These are phyloP conservation scores for Aspergillus pseudonomiae DNA, from an alignment of 2,329 filamentous ascomycete species.

Conservation along the genomic window DNA sequence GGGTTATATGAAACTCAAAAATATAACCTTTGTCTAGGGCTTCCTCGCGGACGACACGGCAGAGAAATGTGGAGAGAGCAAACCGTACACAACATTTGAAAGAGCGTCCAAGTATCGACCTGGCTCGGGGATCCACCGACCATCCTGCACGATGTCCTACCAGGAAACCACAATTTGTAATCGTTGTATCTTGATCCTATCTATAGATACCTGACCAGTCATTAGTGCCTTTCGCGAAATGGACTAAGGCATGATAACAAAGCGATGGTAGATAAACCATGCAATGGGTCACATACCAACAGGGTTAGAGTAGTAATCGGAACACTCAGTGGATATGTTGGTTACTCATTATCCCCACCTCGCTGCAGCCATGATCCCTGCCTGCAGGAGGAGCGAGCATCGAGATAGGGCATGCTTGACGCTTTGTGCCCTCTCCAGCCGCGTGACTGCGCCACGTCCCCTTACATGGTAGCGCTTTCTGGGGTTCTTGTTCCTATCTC, in stretches of 20 bases:
- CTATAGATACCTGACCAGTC: neutral
- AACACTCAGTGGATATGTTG: neutral
- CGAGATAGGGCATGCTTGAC: neutral
- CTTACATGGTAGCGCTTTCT: neutral
- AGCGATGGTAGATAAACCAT: neutral
- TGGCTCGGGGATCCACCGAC: neutral
- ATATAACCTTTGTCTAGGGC: neutral
- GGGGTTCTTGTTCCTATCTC: neutral
- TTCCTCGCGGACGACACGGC: neutral
- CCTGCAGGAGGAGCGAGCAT: neutral
- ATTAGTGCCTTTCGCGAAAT: neutral
- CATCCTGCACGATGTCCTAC: neutral
- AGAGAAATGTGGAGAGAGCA: neutral
- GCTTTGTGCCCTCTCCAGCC: neutral
- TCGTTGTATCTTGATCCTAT: neutral
- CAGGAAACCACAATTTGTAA: neutral
- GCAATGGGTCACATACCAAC: neutral
- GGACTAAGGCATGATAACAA: neutral
- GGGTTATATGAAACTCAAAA: neutral
- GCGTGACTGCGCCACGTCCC: neutral
- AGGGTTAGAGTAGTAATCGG: neutral
- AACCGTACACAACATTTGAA: neutral
- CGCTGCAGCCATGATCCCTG: neutral
- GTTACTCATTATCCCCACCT: neutral
- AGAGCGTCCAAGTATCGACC: neutral